Percentiles rank a stretch among this genome's conserved stretches.
phyloP scores from a whole-genome alignment of 2,329 filamentous ascomycete genomes.

The Colletotrichum sp. region DNA sequence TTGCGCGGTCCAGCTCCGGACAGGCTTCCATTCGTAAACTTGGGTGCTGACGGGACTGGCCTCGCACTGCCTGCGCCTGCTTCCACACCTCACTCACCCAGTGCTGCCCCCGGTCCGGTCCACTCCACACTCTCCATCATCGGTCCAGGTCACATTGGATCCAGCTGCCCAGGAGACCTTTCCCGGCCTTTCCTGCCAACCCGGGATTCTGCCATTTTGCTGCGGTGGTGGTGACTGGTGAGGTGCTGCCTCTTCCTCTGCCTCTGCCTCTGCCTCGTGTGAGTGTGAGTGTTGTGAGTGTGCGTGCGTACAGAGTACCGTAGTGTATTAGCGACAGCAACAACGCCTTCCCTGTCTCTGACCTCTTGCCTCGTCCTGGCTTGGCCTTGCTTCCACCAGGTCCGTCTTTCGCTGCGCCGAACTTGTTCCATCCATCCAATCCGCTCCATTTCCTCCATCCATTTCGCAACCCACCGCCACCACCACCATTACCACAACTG shows the following conservation, averaged over 20 bases:
- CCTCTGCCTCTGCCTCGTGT: background rate
- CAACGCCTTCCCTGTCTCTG: conserved; percentile 4
- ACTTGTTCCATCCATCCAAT: conserved; percentile 5
- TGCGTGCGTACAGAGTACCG: background rate
- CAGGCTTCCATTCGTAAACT: background rate
- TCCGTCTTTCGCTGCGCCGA: background rate
- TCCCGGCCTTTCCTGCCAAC: background rate
- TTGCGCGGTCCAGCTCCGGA: background rate
- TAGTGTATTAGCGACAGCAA: background rate
- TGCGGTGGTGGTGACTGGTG: background rate
- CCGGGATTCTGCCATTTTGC: background rate
- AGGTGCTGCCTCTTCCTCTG: background rate
- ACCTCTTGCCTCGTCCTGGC: background rate
- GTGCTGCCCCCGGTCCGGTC: conserved; percentile 1
- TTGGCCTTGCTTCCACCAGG: background rate
- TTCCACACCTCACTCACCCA: background rate
- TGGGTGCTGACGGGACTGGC: background rate
- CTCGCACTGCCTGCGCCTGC: background rate
- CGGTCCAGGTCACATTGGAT: background rate
- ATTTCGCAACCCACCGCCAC: background rate
- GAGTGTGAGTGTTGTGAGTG: background rate
- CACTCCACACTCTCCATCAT: conserved; percentile 15
- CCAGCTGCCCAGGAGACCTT: background rate
- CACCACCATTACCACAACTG: background rate
- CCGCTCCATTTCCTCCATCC: conserved; percentile 7